These are phyloP conservation scores for Cercospora zeina DNA, from an alignment of 2,329 filamentous ascomycete species.

Conservation along the genomic window DNA sequence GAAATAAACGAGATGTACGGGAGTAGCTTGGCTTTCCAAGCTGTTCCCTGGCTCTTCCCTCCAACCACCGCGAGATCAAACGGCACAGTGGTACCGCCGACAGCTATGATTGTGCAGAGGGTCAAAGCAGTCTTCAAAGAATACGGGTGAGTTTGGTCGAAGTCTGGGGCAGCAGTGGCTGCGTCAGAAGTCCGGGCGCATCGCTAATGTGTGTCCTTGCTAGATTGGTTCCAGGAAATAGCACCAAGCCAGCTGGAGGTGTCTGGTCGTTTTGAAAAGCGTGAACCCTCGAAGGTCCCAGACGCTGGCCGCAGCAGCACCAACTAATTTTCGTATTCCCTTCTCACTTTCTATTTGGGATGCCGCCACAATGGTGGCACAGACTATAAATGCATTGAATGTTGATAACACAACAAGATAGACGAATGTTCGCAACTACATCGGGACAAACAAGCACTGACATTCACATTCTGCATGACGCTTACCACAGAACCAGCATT, in stretches of 20 bases:
- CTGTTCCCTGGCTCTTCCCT: constrained; percentile 32
- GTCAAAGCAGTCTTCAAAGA: constrained; percentile 20
- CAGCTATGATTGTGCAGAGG: constrained; percentile 15
- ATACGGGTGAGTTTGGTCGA: constrained; percentile 6
- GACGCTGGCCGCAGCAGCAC: not conserved
- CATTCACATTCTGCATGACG: too few species aligned
- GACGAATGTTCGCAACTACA: not conserved
- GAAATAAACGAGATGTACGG: constrained; percentile 30
- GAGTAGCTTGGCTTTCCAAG: constrained; percentile 12
- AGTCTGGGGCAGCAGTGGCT: not conserved
- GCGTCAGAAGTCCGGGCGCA: not conserved
- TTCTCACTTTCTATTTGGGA: not conserved
- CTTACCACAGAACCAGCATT: too few species aligned
- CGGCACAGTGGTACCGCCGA: constrained; percentile 16
- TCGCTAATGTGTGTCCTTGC: not conserved
- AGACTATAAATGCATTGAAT: not conserved
- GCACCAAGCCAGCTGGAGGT: constrained; percentile 7
- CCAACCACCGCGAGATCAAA: constrained; percentile 11
- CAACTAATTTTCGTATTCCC: not conserved
- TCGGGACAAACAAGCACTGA: not conserved
- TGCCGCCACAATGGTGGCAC: not conserved
- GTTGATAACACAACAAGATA: not conserved
- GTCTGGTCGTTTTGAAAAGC: constrained; percentile 10
- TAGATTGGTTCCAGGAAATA: constrained; percentile 13
- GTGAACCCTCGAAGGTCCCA: not conserved